phyloP scores from a whole-genome alignment of 106 monocot genomes.

The Narthecium ossifragum region DNA sequence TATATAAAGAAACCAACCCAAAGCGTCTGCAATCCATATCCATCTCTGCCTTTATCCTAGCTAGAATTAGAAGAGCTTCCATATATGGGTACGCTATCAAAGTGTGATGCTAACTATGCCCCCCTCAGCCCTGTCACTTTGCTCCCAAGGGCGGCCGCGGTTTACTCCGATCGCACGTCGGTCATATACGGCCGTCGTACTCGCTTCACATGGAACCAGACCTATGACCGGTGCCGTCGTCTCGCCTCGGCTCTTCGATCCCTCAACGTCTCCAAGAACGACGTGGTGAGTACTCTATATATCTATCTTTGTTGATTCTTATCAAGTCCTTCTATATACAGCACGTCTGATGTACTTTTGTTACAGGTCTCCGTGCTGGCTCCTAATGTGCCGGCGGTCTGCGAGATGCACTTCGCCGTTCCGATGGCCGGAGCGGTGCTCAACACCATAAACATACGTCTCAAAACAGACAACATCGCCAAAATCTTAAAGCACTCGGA shows the following conservation, averaged over 20 bases:
- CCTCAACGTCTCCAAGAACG: constrained; percentile 43
- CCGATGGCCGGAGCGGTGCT: constrained; percentile 85
- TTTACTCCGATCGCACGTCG: constrained; percentile 54
- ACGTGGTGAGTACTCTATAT: constrained; percentile 35
- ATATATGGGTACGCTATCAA: constrained; percentile 58
- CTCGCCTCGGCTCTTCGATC: constrained; percentile 54
- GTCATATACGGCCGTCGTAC: constrained; percentile 36
- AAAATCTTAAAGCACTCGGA: constrained; percentile 49
- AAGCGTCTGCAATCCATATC: no score
- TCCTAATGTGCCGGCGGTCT: constrained; percentile 60
- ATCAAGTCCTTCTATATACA: neutral
- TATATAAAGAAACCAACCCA: no score
- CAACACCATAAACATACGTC: constrained; percentile 72
- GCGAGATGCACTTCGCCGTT: constrained; percentile 84
- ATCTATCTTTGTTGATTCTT: neutral
- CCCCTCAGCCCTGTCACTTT: constrained; percentile 64
- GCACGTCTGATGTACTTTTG: neutral
- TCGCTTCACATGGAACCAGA: constrained; percentile 69
- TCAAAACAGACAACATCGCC: constrained; percentile 42
- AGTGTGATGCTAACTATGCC: constrained; percentile 54
- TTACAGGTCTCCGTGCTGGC: constrained; percentile 62
- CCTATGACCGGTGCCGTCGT: constrained; percentile 55
- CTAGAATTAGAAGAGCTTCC: no score
- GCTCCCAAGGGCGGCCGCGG: constrained; percentile 45
- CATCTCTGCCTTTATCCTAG: no score